Conservation (phyloP, 441 rosid species). For the Cnidoscolus chayamansa region DNA sequence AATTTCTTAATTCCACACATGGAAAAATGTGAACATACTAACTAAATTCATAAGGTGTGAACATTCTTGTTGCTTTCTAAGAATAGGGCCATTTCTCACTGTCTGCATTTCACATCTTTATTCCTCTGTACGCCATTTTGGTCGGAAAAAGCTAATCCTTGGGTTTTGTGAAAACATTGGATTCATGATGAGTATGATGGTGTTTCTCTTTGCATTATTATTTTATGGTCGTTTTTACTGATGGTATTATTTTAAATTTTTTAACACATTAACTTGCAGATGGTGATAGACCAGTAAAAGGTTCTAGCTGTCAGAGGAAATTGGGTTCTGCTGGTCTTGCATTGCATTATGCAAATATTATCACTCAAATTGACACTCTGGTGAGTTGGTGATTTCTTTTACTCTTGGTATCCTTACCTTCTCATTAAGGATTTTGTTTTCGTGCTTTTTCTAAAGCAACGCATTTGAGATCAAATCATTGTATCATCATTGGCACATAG, state of each 20-base stretch:
- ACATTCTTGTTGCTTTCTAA: background rate
- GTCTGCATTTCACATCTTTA: background rate
- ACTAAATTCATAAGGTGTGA: background rate
- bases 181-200: background rate
- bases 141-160: background rate
- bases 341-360: constrained; percentile 93
- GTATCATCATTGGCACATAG: background rate
- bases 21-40: background rate
- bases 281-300: constrained; percentile 49
- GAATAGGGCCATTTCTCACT: background rate
- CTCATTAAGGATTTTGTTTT: background rate
- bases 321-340: constrained; percentile 96
- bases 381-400: constrained; percentile 47
- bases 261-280: constrained; percentile 46
- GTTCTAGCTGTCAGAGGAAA: constrained; percentile 47
- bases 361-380: constrained; percentile 88
- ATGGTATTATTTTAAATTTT: background rate
- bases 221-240: background rate
- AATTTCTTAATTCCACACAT: no score
- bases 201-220: background rate
- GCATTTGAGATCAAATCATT: constrained; percentile 13
- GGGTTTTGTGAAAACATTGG: background rate
- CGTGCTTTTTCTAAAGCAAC: background rate
- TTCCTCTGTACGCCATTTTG: background rate
- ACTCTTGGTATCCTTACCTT: background rate